phyloP scores from a whole-genome alignment of 257 asterid genomes.

The Henckelia pumila region DNA sequence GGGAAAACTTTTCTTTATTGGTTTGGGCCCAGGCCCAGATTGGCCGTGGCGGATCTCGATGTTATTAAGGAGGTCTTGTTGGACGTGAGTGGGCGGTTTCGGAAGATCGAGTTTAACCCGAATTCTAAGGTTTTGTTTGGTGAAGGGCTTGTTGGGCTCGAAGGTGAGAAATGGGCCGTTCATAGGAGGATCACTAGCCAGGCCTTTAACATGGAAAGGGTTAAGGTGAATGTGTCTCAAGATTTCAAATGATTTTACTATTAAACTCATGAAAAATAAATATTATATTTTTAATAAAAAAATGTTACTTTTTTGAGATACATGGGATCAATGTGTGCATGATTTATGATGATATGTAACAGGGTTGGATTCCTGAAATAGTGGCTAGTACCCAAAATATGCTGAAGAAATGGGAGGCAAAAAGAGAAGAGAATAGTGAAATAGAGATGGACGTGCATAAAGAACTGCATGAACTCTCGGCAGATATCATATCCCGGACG shows the following conservation, averaged over 20 bases:
- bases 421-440: constrained; percentile 26
- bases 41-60: constrained; percentile 39
- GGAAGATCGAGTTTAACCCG: constrained; percentile 31
- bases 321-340: no score
- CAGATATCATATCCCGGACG: constrained; percentile 49
- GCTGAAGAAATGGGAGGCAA: constrained; percentile 39
- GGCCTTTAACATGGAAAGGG: constrained; percentile 42
- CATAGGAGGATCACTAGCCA: constrained; percentile 35
- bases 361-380: constrained; percentile 47
- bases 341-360: background rate
- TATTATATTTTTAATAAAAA: no score
- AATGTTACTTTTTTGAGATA: no score
- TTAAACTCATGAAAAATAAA: no score
- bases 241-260: no score
- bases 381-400: constrained; percentile 27
- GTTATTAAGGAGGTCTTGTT: constrained; percentile 38
- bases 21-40: constrained; percentile 48
- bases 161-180: constrained; percentile 36
- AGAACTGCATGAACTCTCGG: constrained; percentile 41
- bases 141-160: constrained; percentile 41
- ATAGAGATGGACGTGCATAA: constrained; percentile 40
- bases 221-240: constrained; percentile 31
- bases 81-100: constrained; percentile 25
- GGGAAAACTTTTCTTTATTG: constrained; percentile 44
- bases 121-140: constrained; percentile 38